phyloP scores from a whole-genome alignment of 208 protist genomes.

The Trypanosoma cruzi region DNA sequence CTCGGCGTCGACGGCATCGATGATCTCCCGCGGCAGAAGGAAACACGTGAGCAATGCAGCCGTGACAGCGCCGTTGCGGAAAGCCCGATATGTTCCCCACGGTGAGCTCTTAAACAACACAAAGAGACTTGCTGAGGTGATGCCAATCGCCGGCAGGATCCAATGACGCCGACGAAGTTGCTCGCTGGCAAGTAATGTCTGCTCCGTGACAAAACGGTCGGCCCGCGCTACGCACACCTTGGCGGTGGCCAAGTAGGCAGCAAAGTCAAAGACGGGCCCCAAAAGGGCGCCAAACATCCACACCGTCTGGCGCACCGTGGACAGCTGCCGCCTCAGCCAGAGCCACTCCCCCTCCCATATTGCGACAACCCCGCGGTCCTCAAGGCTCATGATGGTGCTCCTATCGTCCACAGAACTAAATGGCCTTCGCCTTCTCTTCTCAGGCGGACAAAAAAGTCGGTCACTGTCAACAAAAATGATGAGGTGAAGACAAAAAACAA shows the following conservation, averaged over 20 bases:
- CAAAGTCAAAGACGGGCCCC: conserved; percentile 41
- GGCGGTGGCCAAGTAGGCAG: conserved; percentile 50
- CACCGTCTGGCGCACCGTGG: conserved; percentile 41
- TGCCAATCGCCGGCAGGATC: conserved; percentile 61
- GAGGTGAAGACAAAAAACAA: not conserved
- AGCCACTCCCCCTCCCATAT: conserved; percentile 85
- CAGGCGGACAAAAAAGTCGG: not conserved
- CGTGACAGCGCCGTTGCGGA: conserved; percentile 62
- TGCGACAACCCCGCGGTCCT: conserved; percentile 32
- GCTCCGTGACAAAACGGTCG: conserved; percentile 48
- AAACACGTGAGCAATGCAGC: conserved; percentile 46
- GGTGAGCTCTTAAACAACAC: conserved; percentile 57
- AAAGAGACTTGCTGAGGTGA: conserved; percentile 44
- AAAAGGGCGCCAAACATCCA: conserved; percentile 20
- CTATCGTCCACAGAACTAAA: not conserved
- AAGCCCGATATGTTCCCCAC: conserved; percentile 51
- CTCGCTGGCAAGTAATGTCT: conserved; percentile 34
- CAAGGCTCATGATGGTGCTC: conserved; percentile 14
- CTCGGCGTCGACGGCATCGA: conserved; percentile 27
- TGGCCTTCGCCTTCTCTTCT: not conserved
- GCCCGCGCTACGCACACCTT: conserved; percentile 42
- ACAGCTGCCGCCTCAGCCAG: conserved; percentile 61
- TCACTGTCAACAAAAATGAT: not conserved
- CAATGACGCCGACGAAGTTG: conserved; percentile 45
- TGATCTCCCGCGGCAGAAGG: conserved; percentile 67